phyloP scores from a whole-genome alignment of 2,329 filamentous ascomycete species.

The Scortechinia acanthostroma region DNA sequence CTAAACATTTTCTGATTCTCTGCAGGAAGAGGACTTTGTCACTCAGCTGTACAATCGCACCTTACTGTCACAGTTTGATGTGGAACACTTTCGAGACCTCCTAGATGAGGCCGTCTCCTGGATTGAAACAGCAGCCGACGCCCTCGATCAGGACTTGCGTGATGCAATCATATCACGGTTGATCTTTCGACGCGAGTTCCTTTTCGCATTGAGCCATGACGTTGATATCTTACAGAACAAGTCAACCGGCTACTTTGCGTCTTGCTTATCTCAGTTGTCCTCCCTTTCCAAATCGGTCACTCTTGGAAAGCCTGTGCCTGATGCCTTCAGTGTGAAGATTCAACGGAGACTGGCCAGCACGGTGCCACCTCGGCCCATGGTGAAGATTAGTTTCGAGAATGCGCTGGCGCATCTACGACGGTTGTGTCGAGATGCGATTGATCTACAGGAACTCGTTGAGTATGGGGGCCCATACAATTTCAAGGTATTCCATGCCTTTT shows the following conservation, averaged over 20 bases:
- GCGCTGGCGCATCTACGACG: slow-evolving; percentile 64
- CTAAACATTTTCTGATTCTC: background rate
- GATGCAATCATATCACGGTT: background rate
- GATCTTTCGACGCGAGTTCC: background rate
- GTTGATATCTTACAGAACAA: background rate
- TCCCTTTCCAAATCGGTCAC: slow-evolving; percentile 6
- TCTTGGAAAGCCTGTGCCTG: slow-evolving; percentile 59
- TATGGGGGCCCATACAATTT: slow-evolving; percentile 65
- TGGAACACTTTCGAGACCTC: background rate
- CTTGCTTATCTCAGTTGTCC: background rate
- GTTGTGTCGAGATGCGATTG: slow-evolving; percentile 66
- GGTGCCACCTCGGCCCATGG: slow-evolving; percentile 84
- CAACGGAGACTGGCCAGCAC: slow-evolving; percentile 89
- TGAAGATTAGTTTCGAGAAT: slow-evolving; percentile 67
- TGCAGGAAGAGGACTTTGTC: background rate
- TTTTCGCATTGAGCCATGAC: background rate
- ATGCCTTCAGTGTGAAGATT: slow-evolving; percentile 83
- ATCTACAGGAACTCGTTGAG: slow-evolving; percentile 60
- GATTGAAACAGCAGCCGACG: background rate
- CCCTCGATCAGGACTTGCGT: background rate
- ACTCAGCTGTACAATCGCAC: slow-evolving; percentile 1
- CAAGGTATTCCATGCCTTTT: slow-evolving; percentile 20
- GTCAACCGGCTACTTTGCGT: background rate
- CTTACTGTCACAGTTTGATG: background rate
- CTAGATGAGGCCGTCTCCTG: background rate